Evolutionary conservation across 1,139 yeast genomes (phyloP), one percentile per base, ranked within the genome.

Genomic region (Protomyces inundatus): DNA sequence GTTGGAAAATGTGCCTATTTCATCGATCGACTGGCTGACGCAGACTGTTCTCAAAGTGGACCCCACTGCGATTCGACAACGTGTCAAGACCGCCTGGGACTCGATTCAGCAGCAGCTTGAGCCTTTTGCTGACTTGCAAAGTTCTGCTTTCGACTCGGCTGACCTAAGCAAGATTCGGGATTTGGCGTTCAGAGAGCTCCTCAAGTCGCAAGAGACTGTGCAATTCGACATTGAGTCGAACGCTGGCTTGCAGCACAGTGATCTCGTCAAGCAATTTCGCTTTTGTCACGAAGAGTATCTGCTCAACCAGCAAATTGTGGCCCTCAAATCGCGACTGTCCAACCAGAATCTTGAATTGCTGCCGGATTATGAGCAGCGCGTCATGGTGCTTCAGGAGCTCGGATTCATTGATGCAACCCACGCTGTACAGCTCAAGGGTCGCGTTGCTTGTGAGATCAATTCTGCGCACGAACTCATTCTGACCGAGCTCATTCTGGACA

Each of bases 311-410:
- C 61, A 58, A 34, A 64, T 64, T 39, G 12, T 23, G 9, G 7
- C 54, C 4, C 75, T 90, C 69, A 83, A 85, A 70, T 79, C 80
- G 58, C 76, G 87, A 58, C 81, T 90, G 67, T 86, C 95, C 0
- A 96, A 89, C 68, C 96, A 91, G 70, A 95, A 91, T 70, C 78
- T 95, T 72, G 97, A 89, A 68, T 78, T 95, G 62, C 79, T 93
- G 55, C 98, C 98, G 0, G 97, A 93, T 73, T 93, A 93, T 72
- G 95, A 90, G 70, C 96, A 90, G 74, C 82, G 98, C 70, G 77
- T 93, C 55, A 81, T 81, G 55, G 96, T 93, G 3, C 79, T 93
- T 66, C 83, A 84, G 70, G 83, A 83, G 33, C 79, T 90, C 36
- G 89, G 84, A 14, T 95, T 88, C 72, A 86, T 95, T 61, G 97